phyloP scores from a whole-genome alignment of 2,329 filamentous ascomycete species.

The Fusarium compactum region DNA sequence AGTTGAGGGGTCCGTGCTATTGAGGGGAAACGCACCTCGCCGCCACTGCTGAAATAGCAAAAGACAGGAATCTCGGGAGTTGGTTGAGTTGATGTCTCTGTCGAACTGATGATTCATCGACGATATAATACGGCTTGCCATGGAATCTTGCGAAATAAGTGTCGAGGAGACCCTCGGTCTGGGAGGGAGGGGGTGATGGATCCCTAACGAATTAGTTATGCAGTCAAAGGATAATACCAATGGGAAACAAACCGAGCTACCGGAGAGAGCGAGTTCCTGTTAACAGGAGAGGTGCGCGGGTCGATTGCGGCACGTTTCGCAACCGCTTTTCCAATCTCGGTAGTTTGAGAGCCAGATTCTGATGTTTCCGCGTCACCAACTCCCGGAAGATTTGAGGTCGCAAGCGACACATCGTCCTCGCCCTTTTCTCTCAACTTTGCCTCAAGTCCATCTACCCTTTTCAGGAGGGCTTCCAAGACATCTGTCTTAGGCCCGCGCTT shows the following conservation, averaged over 20 bases:
- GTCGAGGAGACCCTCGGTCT: conserved; percentile 75
- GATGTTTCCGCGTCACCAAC: conserved; percentile 41
- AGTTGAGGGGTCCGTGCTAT: background rate
- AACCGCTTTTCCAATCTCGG: conserved; percentile 52
- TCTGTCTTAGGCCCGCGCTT: conserved; percentile 92
- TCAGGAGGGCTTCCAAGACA: conserved; percentile 84
- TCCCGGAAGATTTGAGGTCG: conserved; percentile 32
- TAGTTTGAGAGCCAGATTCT: conserved; percentile 41
- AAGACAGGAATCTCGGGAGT: conserved; percentile 66
- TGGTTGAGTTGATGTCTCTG: conserved; percentile 78
- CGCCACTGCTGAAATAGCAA: conserved; percentile 71
- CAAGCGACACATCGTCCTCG: conserved; percentile 49
- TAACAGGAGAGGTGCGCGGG: conserved; percentile 47
- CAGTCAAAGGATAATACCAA: background rate
- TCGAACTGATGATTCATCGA: conserved; percentile 81
- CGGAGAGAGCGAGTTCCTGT: conserved; percentile 44
- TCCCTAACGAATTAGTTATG: conserved; percentile 54
- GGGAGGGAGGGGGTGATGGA: conserved; percentile 59
- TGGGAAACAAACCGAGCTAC: conserved; percentile 37
- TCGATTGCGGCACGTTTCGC: conserved; percentile 57
- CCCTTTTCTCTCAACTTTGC: conserved; percentile 80
- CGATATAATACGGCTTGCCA: conserved; percentile 83
- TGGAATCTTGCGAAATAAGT: conserved; percentile 85
- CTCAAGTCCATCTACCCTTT: conserved; percentile 87
- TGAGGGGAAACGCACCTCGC: conserved; percentile 62